Base-by-base conservation (phyloP, 164 flowering plant species). In the Vitis amurensis region DNA sequence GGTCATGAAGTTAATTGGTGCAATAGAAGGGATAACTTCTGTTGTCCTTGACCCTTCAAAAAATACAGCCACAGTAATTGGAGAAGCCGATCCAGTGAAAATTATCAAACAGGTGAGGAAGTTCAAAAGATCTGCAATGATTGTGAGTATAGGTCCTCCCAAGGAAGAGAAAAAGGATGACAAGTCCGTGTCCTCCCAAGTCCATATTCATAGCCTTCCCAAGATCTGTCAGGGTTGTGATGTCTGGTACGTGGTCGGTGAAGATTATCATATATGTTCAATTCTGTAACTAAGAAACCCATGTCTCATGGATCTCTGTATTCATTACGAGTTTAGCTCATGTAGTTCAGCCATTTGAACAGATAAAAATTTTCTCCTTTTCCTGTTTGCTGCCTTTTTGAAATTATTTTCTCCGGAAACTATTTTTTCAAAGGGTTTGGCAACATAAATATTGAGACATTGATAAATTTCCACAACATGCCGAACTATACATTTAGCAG, bases 1-100 rank as follows among this genome's bases (percentile, higher is more conserved):
- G 73, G 91, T 84, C 71, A 84, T 87, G 89, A 85, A 82, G 78
- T 77, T 81, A 71, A 74, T 87, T 63, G 81, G 89, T 50, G 67
- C 68, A n/a, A 53, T 85, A 16, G 91, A 79, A 76, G 87, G 91
- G n/a, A 75, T 87, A 75, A 84, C 76, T 61, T 86, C 89, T 2
- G 78, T 86, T 19, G 87, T 77, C 53, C 86, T 86, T 3, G 91
- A 86, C 81, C 67, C 86, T 0, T 63, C 88, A 19, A 88, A 85
- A 59, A 74, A 73, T 53, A 84, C 84, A 0, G 83, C 64, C 9
- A 84, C 91, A 0, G 82, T 86, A 27, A 68, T 75, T 1, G 89
- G 91, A 17, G 88, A 83, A 14, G 83, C 86, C 8, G 91, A 88
- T 74, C 89, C 89, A 27, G 79, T 75, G 27, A 61, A 23, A 71